phyloP scores from a whole-genome alignment of 2,329 filamentous ascomycete genomes.

The Torrubiella hemipterigena region DNA sequence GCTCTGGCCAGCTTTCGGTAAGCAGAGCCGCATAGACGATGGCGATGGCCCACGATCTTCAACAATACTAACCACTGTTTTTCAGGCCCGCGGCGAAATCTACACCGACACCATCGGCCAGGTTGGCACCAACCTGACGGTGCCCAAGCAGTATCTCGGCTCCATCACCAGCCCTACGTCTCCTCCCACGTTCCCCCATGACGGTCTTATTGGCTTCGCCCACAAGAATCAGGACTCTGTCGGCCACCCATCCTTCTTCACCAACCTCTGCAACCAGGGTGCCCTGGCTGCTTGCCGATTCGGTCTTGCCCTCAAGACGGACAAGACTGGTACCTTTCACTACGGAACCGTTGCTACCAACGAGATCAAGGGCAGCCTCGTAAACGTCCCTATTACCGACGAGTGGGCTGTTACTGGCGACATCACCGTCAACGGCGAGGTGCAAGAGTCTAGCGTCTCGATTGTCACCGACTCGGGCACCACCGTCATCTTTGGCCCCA shows the following conservation, averaged over 20 bases:
- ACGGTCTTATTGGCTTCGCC: conserved; percentile 11
- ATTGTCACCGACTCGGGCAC: conserved; percentile 10
- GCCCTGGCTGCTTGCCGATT: conserved; percentile 10
- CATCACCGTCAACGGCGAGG: conserved; percentile 7
- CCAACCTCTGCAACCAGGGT: conserved; percentile 8
- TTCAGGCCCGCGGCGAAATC: conserved; percentile 8
- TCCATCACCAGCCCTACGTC: conserved; percentile 6
- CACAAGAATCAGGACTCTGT: conserved; percentile 5
- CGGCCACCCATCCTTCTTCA: conserved; percentile 7
- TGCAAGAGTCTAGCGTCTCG: conserved; percentile 1
- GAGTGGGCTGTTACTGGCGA: conserved; percentile 8
- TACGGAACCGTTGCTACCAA: conserved; percentile 9
- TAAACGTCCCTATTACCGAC: background rate
- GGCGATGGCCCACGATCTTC: background rate
- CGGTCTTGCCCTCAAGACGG: conserved; percentile 9
- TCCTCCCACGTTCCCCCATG: conserved; percentile 8
- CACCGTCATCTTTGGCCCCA: conserved; percentile 10
- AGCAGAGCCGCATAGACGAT: background rate
- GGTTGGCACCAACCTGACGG: conserved; percentile 8
- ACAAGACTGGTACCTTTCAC: conserved; percentile 10
- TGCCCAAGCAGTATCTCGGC: conserved; percentile 8
- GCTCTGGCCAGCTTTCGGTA: conserved; percentile 7
- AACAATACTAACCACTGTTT: background rate
- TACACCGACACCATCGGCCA: conserved; percentile 10
- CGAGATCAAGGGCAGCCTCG: conserved; percentile 6